Evolutionary conservation across 257 asterid species (phyloP).

Genomic region (Verbascum thapsus): DNA sequence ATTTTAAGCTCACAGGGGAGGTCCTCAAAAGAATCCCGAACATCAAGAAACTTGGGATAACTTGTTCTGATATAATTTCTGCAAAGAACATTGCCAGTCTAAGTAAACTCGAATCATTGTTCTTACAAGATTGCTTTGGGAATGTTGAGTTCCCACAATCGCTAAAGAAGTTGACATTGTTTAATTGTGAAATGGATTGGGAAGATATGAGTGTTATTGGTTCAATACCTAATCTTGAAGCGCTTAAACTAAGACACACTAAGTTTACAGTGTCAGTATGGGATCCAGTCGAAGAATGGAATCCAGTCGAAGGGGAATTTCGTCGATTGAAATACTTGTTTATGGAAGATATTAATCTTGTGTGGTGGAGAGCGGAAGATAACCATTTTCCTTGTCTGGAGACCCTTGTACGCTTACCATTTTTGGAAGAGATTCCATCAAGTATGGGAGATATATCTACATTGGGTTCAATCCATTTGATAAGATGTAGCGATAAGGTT

Average conservation of each 20-base stretch:
- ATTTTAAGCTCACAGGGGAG: background rate
- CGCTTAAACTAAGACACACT: background rate
- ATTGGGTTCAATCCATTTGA: background rate
- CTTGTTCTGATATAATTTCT: background rate
- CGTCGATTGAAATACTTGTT: background rate
- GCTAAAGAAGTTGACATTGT: background rate
- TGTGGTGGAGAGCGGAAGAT: background rate
- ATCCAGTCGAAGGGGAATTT: constrained; percentile 1
- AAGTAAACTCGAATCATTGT: background rate
- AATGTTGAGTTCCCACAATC: background rate
- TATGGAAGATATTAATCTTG: no score
- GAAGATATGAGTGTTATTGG: background rate
- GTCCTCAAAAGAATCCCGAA: background rate
- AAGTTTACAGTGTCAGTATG: background rate
- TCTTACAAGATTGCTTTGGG: background rate
- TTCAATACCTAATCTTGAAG: constrained; percentile 15
- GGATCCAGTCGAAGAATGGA: no score
- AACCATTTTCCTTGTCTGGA: background rate
- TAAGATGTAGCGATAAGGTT: no score
- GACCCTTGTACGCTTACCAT: background rate
- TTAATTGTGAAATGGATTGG: background rate
- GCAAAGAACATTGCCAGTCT: background rate
- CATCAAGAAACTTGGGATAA: background rate
- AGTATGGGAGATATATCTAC: background rate
- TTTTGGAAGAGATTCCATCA: no score